These are phyloP conservation scores for Cyclotella atomus DNA, from an alignment of 108 stramenopile genomes.

Conservation along the genomic window DNA sequence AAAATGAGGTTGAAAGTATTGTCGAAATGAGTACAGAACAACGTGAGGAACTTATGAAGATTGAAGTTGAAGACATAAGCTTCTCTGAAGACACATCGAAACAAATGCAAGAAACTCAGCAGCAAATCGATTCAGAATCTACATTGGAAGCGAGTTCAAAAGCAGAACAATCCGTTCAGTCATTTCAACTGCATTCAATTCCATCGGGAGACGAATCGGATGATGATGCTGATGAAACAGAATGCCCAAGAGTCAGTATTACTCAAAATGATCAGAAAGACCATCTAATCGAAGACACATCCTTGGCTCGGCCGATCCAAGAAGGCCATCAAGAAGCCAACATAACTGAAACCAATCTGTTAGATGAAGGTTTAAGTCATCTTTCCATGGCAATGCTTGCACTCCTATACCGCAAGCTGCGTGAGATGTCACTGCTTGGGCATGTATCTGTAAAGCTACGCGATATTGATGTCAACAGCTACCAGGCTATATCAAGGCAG, in stretches of 20 bases:
- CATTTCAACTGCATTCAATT: neutral
- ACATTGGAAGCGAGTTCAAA: neutral
- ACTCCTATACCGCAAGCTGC: conserved; percentile 11
- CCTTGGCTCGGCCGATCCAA: neutral
- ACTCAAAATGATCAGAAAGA: too few relatives aligned
- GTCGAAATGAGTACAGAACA: neutral
- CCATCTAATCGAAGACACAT: neutral
- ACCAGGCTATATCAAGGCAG: conserved; percentile 6
- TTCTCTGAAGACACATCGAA: neutral
- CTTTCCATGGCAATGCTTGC: conserved; percentile 22
- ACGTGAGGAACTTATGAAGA: neutral
- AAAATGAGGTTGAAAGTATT: neutral
- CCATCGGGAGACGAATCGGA: conserved; percentile 2
- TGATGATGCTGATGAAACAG: neutral
- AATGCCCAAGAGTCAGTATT: neutral
- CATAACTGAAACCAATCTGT: neutral
- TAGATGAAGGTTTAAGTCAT: neutral
- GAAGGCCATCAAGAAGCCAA: neutral
- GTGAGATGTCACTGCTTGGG: conserved; percentile 23
- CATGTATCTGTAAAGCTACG: conserved; percentile 23
- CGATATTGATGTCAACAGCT: conserved; percentile 25
- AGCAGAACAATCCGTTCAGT: neutral
- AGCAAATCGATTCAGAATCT: neutral
- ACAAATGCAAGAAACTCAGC: neutral
- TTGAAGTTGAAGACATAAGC: neutral